Evolutionary conservation across 257 asterid genomes (phyloP), one percentile per base, ranked within the genome.

Genomic region (Nicotiana undulata): DNA sequence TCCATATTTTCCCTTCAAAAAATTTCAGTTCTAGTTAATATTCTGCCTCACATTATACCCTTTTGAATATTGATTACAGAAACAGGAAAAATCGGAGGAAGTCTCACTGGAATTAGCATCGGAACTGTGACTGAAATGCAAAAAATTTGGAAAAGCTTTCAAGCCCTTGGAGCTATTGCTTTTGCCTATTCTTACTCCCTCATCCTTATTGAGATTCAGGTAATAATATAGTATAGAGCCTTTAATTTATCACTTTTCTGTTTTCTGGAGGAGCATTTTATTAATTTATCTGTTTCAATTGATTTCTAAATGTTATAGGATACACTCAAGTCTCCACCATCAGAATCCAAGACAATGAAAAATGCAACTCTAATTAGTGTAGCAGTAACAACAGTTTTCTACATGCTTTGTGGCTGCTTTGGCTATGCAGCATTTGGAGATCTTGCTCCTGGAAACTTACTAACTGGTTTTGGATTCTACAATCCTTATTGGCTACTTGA

Each of bases 351-450:
- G 83, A 92, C 98, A 49, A 93, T 95, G 98, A 91, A 89, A 88
- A 92, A 86, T 46, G 98, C 98, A 16, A 89, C 97, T 3, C 75
- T 91, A 12, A 13, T 88, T 1, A 93, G 98, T 37, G 93, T 95
- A 8, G 85, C 85, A 1, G 94, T 92, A 2, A 91, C 98, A 56
- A 95, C 98, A 0, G 34, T 91, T n/a, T 95, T 95, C 93, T 95
- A 95, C 93, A 91, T 95, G 97, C 84, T 88, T 0, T 95, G 98
- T 31, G 98, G 98, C 11, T 91, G 97, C 75, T 89, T 91, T 64
- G 98, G 98, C 58, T 95, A 93, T 63, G 98, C 98, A 2, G 97
- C 98, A 20, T 95, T 93, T 29, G 98, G 98, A 5, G 98, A 95
- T 84, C 82, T 81, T 34, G 83, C 98, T 55, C 98, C 98, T 0